These are phyloP conservation scores for Bigelowiella natans DNA, from an alignment of 78 protist species.

Conservation along the genomic window DNA sequence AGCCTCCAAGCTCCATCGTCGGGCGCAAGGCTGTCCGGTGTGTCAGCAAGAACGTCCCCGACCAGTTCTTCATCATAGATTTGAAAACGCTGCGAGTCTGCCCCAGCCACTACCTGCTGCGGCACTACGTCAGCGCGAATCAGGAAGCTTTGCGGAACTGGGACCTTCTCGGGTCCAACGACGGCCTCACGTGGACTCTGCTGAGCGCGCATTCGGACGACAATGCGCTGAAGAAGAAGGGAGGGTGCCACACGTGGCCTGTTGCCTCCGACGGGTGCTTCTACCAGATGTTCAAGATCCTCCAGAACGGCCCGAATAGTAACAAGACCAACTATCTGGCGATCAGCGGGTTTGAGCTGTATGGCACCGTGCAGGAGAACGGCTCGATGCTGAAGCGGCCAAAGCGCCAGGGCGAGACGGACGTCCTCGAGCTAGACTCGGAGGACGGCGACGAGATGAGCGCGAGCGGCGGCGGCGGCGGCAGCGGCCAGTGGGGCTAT, in stretches of 20 bases:
- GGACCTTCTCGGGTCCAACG: not conserved
- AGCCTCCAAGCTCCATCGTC: not conserved
- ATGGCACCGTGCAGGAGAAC: not conserved
- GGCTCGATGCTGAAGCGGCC: not conserved
- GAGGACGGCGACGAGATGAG: too few relatives aligned
- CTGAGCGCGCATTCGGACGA: not conserved
- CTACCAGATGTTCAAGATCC: not conserved
- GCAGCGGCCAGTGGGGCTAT: not conserved
- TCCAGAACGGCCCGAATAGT: not conserved
- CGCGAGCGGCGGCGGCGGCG: too few relatives aligned
- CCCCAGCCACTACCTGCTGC: constrained; percentile 2
- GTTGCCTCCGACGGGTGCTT: not conserved
- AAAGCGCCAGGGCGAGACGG: too few relatives aligned
- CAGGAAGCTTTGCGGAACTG: not conserved
- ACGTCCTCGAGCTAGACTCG: too few relatives aligned
- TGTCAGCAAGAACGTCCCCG: not conserved
- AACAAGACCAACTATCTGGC: not conserved
- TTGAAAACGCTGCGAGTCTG: not conserved
- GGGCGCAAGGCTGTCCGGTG: not conserved
- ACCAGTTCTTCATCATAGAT: not conserved
- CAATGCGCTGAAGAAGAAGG: not conserved
- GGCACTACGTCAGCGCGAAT: not conserved
- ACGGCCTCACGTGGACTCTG: not conserved
- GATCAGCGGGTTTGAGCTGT: not conserved
- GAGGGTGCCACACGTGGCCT: not conserved